Conservation (phyloP, 2,329 filamentous ascomycete species). For the Penicillium hesseltinei region DNA sequence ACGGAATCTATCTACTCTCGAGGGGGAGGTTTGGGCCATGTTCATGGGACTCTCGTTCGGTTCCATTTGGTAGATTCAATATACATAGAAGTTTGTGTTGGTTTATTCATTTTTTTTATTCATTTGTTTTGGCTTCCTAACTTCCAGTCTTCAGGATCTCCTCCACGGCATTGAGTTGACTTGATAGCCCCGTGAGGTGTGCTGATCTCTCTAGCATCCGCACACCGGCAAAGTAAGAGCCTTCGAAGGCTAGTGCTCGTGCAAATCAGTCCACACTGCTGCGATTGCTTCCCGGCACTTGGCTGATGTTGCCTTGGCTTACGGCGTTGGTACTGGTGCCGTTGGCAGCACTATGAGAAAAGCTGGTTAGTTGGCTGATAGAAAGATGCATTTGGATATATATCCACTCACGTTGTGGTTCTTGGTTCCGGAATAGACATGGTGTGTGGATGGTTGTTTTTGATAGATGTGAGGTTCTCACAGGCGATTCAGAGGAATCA, state of each 20-base stretch:
- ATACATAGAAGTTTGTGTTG: conserved; percentile 5
- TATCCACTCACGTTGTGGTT: conserved; percentile 9
- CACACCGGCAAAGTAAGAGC: conserved; percentile 34
- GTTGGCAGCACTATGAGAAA: conserved; percentile 17
- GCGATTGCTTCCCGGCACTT: conserved; percentile 25
- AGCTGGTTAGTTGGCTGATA: conserved; percentile 5
- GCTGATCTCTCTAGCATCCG: conserved; percentile 32
- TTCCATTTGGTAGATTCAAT: conserved; percentile 11
- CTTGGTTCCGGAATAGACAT: conserved; percentile 22
- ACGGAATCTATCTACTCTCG: neutral
- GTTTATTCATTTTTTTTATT: conserved; percentile 1
- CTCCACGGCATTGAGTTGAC: conserved; percentile 32
- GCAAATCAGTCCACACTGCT: conserved; percentile 29
- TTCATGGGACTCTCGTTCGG: neutral
- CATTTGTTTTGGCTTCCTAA: conserved; percentile 5
- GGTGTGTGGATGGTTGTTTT: neutral
- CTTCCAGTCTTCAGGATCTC: conserved; percentile 27
- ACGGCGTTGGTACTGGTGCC: conserved; percentile 19
- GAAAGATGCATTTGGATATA: neutral
- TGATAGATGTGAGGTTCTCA: neutral
- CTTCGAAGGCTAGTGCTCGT: conserved; percentile 28
- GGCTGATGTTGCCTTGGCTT: conserved; percentile 28
- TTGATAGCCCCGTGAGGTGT: conserved; percentile 31
- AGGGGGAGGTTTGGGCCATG: neutral
- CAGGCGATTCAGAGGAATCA: neutral